Evolutionary conservation across 305 asterid species (phyloP).

Genomic region (Rubia occidens): DNA sequence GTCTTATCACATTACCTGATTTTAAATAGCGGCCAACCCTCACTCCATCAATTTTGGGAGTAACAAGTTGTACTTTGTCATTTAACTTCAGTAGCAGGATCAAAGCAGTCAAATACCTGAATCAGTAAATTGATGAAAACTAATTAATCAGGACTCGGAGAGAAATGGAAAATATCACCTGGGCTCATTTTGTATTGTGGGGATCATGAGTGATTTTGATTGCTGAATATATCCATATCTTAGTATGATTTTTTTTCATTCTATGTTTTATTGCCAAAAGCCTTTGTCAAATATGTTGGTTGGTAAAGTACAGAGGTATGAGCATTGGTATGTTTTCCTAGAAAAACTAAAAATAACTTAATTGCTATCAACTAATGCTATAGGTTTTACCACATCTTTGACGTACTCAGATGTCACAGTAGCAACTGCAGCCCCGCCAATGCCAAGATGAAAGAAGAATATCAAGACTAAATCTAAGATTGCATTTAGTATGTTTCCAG

Average conservation of each 20-base stretch:
- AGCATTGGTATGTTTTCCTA: conserved; percentile 1
- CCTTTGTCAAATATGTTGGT: neutral
- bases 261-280: neutral
- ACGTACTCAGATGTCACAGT: conserved; percentile 96
- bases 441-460: conserved; percentile 58
- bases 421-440: conserved; percentile 85
- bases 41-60: conserved; percentile 53
- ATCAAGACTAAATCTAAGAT: conserved; percentile 65
- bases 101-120: conserved; percentile 71
- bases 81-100: conserved; percentile 76
- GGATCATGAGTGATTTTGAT: neutral
- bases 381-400: conserved; percentile 71
- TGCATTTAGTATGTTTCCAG: conserved; percentile 75
- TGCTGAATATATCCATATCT: neutral
- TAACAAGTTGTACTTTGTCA: conserved; percentile 51
- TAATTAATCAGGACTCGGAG: conserved; percentile 13
- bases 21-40: conserved; percentile 63
- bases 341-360: neutral
- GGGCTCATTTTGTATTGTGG: neutral
- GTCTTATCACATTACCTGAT: conserved; percentile 45
- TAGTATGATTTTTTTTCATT: neutral
- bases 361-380: conserved; percentile 20
- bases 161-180: neutral
- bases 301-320: no score
- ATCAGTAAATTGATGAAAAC: neutral